Evolutionary conservation across 805 yeast species (phyloP), one percentile per base, ranked within the genome.

Genomic region (Hanseniaspora lindneri): DNA sequence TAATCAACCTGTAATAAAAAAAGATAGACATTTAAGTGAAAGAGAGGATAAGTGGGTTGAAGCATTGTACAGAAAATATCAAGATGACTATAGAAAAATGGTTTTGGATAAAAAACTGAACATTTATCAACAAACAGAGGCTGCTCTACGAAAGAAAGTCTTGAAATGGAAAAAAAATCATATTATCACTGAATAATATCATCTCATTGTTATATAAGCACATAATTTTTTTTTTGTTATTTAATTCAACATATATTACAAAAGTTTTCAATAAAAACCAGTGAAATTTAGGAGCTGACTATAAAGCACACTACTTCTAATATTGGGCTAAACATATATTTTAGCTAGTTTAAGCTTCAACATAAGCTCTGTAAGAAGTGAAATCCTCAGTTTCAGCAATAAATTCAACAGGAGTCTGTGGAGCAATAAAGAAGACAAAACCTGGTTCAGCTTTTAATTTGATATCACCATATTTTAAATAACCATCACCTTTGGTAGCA

Each of bases 81-180:
- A 96, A 16, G 94, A 86, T 55, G 81, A 92, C 62, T 87, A 79
- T 61, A 80, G 74, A 41, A 83, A 79, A 57, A 92, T 92, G 98
- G 81, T 77, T 62, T 83, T 94, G 83, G 98, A 92, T 63, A 76
- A 75, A 65, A 83, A 83, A 63, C 70, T 88, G 53, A 89, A 89
- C 63, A 74, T 80, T 2, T 75, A 73, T 64, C 96, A 88, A 66
- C 86, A 83, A 62, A 73, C 83, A 53, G 79, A 79, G n/a, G 94
- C 94, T 24, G 94, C 86, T 57, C 67, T 89, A 56, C 80, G 73
- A 64, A 76, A 75, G 63, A 76, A 92, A 60, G 69, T 89, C 39
- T 58, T 55, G 19, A 80, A 76, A 62, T 85, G 94, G 89, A 79
- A 77, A 61, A 71, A 73, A 60, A 55, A 60, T 41, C 65, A 72